Evolutionary conservation across 805 yeast species (phyloP).

Genomic region (Yarrowia sp.): DNA sequence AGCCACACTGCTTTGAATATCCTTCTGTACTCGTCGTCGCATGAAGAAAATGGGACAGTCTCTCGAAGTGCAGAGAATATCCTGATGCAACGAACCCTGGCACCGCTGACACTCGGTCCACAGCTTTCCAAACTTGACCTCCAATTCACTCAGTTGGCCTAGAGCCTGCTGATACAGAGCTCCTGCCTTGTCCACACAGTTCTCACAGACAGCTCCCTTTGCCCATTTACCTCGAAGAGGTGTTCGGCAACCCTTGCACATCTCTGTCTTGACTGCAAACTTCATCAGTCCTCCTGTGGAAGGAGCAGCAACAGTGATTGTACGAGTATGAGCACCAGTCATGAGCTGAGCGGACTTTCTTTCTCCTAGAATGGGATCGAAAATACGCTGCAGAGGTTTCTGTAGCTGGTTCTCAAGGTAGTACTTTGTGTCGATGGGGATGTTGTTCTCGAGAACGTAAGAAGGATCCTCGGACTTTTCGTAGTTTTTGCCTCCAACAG

Average conservation of each 20-base stretch:
- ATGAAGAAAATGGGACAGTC: constrained; percentile 97
- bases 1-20: constrained; percentile 51
- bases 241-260: constrained; percentile 83
- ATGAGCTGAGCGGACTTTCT: constrained; percentile 71
- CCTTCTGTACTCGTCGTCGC: constrained; percentile 85
- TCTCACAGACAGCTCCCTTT: constrained; percentile 74
- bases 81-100: constrained; percentile 94
- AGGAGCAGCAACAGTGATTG: constrained; percentile 64
- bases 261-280: constrained; percentile 83
- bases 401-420: constrained; percentile 89
- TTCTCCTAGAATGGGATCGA: constrained; percentile 92
- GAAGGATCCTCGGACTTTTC: constrained; percentile 97
- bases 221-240: constrained; percentile 56
- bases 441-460: constrained; percentile 83
- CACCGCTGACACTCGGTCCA: constrained; percentile 99
- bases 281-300: constrained; percentile 85
- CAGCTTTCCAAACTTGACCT: constrained; percentile 74
- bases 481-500: constrained; percentile 77
- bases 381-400: constrained; percentile 88
- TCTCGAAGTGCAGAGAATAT: constrained; percentile 88
- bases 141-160: constrained; percentile 73
- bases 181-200: constrained; percentile 71
- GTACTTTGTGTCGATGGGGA: constrained; percentile 92
- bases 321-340: constrained; percentile 79
- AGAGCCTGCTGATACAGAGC: constrained; percentile 77